phyloP scores from a whole-genome alignment of 768 basidiomycete genomes.

The Pulveroboletus sp. region DNA sequence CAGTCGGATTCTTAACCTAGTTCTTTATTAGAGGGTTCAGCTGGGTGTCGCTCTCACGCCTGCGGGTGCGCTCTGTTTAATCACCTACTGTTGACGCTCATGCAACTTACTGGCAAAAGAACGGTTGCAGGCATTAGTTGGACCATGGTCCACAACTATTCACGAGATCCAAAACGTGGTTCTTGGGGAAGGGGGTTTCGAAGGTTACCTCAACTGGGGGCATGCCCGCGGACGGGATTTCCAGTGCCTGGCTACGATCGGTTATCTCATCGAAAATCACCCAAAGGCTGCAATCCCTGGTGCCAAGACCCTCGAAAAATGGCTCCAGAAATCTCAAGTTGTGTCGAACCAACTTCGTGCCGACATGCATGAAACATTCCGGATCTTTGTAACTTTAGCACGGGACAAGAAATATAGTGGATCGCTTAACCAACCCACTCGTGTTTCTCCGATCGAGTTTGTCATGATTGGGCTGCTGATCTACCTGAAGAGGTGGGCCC shows the following conservation, averaged over 20 bases:
- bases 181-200: conserved; percentile 33
- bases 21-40: conserved; percentile 41
- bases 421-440: conserved; percentile 32
- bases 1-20: not conserved
- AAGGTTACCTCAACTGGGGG: conserved; percentile 40
- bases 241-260: conserved; percentile 38
- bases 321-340: conserved; percentile 28
- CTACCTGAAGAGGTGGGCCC: conserved; percentile 27
- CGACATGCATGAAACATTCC: conserved; percentile 31
- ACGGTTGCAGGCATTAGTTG: conserved; percentile 46
- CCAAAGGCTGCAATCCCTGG: conserved; percentile 26
- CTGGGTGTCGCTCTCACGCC: conserved; percentile 47
- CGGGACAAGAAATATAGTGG: conserved; percentile 29
- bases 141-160: conserved; percentile 41
- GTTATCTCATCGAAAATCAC: conserved; percentile 29
- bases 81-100: not conserved
- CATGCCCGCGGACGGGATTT: conserved; percentile 44
- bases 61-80: conserved; percentile 33
- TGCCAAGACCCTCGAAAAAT: conserved; percentile 33
- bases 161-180: conserved; percentile 37
- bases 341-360: conserved; percentile 25
- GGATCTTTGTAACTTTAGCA: conserved; percentile 32
- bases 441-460: conserved; percentile 42
- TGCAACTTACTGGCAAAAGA: conserved; percentile 29
- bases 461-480: conserved; percentile 43